Base-by-base conservation (phyloP, 768 basidiomycete species). In the Psilocybe subaeruginosa region DNA sequence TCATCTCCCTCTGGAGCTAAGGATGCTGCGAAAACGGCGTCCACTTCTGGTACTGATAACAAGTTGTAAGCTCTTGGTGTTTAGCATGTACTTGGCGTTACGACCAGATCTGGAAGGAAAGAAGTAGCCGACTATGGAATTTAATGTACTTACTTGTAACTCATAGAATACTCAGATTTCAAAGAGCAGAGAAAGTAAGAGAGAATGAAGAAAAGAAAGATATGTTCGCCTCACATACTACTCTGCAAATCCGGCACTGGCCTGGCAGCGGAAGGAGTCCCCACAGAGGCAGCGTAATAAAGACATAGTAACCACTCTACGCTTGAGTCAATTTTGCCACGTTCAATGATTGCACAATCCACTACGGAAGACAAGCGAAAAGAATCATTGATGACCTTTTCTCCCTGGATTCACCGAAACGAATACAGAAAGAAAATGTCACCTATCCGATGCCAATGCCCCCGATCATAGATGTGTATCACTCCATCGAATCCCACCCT, bases 151-250 rank as follows among this genome's bases (percentile, higher is more conserved):
- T n/a, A 39, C 37, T 39, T 39, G 23, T 23, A 23, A 23, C 23
- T 23, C 23, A 23, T 3, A 30, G 54, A 3, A 23, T 49, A 19
- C 29, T 55, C 37, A 11, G 51, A 17, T 19, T 23, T 33, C 12
- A 50, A 19, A 33, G 41, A 51, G 1, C 19, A 33, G 27, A 19
- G 30, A 29, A 52, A 11, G 33, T 12, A 54, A 33, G 3, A 37
- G 35, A 54, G 33, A n/a, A 8, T 4, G 27, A 51, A 7, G 14
- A 4, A 61, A 56, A 43, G n/a, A 54, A 59, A 59, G 54, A 66
- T 56, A 80, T 91, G 87, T 92, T 62, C 73, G 89, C 90, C 86
- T 80, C 89, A 86, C 78, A 91, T 92, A 92, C 90, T 91, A 92
- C 90, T 76, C 89, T 82, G 76, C 56, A 69, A 68, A 75, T 80